Percentiles rank a stretch among this genome's conserved stretches.
Evolutionary conservation across 306 rosid species (phyloP).

Genomic region (Boehmeria nivea): DNA sequence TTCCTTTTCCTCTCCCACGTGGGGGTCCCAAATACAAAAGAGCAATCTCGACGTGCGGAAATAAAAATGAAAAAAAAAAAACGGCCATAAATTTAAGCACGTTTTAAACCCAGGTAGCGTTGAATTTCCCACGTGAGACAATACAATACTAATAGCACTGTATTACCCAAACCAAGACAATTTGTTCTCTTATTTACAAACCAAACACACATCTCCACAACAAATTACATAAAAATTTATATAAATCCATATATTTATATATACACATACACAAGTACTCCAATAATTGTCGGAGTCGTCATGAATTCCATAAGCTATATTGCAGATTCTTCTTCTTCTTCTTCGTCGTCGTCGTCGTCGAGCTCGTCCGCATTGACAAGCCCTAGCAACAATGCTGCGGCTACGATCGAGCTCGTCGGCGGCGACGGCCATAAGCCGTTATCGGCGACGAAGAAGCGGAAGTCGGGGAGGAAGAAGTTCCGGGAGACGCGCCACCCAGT

Average conservation of each 20-base stretch:
- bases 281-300: background rate
- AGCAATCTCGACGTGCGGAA: no score
- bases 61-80: no score
- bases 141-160: background rate
- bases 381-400: no score
- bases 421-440: background rate
- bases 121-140: background rate
- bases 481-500: constrained; percentile 67
- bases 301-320: no score
- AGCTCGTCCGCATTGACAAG: no score
- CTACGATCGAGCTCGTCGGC: background rate
- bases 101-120: background rate
- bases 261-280: background rate
- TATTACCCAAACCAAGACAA: no score
- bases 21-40: no score
- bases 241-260: background rate
- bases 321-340: no score
- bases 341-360: no score
- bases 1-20: no score
- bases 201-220: no score
- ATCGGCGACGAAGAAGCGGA: constrained; percentile 30
- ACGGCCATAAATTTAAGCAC: background rate
- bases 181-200: no score
- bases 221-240: background rate
- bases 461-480: constrained; percentile 59